Evolutionary conservation across 2,329 filamentous ascomycete genomes (phyloP), one percentile per base, ranked within the genome.

Genomic region (Paecilomyces sp.): DNA sequence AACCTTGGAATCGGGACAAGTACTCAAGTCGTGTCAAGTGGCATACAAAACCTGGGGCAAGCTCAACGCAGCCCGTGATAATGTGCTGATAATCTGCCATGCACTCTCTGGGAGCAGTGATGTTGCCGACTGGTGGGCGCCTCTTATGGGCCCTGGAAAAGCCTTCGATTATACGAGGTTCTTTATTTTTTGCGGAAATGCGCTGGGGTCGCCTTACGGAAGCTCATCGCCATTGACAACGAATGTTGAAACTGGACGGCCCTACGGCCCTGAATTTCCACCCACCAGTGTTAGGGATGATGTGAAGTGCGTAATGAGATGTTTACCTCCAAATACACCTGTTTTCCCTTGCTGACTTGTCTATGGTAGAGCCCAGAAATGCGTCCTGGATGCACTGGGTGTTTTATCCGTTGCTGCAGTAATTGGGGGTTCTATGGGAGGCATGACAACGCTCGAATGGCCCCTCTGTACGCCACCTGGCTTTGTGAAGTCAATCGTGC

Each of bases 361-460:
- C 15, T 15, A 3, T 6, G 15, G 12, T 3, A 57, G 56, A 7
- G 7, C 94, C 55, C 92, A 94, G 79, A 91, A 88, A 73, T 76
- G 93, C 34, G 77, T 95, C 7, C 80, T 95, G 8, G 90, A 94
- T 68, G 89, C 93, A 61, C 78, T 95, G 18, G 91, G 90, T 18
- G 87, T 95, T 34, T 85, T 83, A 67, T 88, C 91, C 71, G 80
- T 95, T 56, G 90, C 91, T 5, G 85, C 87, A 18, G 90, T 92
- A 11, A 82, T 95, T 63, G 91, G 91, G 62, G 91, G 91, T 11
- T 94, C 90, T 13, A 90, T 95, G 76, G 91, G 91, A 24, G 91
- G 91, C 64, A 94, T 94, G 91, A 86, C 93, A 62, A 90, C 92
- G n/a, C 80, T 95, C 3, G 91, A 95, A 75, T 95, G 91, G 85